Evolutionary conservation across 495 filamentous ascomycete genomes (phyloP).

Genomic region (Daldinia childiae): DNA sequence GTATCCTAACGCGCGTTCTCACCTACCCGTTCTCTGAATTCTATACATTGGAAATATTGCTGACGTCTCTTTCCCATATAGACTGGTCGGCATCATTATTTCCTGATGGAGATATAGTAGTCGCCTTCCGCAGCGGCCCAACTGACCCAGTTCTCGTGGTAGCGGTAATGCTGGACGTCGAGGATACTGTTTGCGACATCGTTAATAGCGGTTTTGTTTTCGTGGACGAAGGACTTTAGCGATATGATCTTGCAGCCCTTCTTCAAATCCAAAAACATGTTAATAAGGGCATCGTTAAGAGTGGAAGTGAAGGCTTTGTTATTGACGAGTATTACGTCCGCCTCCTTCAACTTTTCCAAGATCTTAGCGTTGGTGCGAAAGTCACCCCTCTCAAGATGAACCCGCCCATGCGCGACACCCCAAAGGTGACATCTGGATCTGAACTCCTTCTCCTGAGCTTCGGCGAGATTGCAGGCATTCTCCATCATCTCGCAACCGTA

Average conservation of each 20-base stretch:
- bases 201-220: conserved; percentile 74
- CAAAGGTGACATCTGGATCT: conserved; percentile 83
- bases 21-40: conserved; percentile 18
- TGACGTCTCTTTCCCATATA: conserved; percentile 11
- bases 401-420: conserved; percentile 82
- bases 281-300: conserved; percentile 84
- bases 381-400: conserved; percentile 84
- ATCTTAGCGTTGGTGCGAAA: conserved; percentile 81
- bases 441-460: conserved; percentile 88
- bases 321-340: conserved; percentile 95
- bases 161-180: conserved; percentile 76
- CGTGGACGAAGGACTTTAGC: conserved; percentile 80
- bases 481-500: conserved; percentile 97
- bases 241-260: conserved; percentile 88
- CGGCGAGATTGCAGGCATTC: conserved; percentile 83
- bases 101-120: conserved; percentile 90
- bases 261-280: conserved; percentile 94
- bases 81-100: conserved; percentile 50
- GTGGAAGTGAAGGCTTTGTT: conserved; percentile 92
- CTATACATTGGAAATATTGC: conserved; percentile 22
- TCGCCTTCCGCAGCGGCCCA: conserved; percentile 87
- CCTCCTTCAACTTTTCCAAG: conserved; percentile 74
- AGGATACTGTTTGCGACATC: conserved; percentile 80
- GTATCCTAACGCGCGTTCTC: conserved; percentile 34
- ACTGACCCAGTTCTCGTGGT: conserved; percentile 85